Evolutionary conservation across 441 rosid genomes (phyloP).

Genomic region (Syzygium syzygioides): DNA sequence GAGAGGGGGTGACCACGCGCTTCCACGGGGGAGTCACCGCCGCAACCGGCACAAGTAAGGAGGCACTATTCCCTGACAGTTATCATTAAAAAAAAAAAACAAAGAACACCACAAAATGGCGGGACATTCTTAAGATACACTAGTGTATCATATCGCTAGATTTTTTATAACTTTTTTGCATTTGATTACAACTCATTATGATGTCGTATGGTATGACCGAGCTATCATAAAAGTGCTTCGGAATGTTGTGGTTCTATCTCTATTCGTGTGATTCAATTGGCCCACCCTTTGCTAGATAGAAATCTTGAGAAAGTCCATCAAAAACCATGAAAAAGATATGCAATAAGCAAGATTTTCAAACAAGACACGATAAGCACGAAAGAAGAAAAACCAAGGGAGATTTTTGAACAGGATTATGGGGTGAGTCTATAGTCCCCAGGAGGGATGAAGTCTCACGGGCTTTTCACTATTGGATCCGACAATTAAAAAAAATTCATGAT

Average conservation of each 20-base stretch:
- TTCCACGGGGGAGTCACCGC: not conserved
- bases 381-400: not conserved
- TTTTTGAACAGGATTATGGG: not conserved
- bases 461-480: not conserved
- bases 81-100: not conserved
- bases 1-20: not conserved
- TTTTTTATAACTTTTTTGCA: not conserved
- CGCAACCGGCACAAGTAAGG: not conserved
- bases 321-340: not conserved
- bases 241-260: not conserved
- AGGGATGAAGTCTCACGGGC: fast-evolving
- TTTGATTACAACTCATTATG: not conserved
- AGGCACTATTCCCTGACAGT: not conserved
- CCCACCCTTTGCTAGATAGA: not conserved
- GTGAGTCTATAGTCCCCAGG: not conserved
- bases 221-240: not conserved
- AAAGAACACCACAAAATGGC: not conserved
- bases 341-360: not conserved
- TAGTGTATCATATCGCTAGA: not conserved
- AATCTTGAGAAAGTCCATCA: not conserved
- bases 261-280: not conserved
- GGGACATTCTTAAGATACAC: not conserved
- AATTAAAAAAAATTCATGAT: not conserved
- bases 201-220: not conserved
- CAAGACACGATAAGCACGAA: not conserved